Conservation (phyloP, 805 yeast species). For the Pichia occidentalis region DNA sequence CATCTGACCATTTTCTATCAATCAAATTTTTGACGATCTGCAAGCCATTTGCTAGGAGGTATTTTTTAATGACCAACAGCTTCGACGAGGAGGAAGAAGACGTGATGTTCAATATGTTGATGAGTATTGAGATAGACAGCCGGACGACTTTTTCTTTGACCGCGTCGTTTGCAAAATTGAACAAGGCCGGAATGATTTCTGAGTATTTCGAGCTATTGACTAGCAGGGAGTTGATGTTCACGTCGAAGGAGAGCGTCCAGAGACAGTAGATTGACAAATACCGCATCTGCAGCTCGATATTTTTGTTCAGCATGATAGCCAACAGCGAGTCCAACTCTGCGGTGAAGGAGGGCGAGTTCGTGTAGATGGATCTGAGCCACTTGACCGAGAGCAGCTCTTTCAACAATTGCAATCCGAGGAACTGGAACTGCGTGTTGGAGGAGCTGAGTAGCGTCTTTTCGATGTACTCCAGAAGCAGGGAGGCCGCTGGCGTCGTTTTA, state of each 20-base stretch:
- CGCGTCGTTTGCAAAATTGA: constrained; percentile 62
- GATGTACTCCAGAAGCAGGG: constrained; percentile 36
- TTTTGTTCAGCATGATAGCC: constrained; percentile 37
- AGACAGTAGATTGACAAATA: constrained; percentile 70
- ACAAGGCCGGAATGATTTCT: constrained; percentile 46
- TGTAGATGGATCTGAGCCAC: constrained; percentile 46
- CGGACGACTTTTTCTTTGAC: constrained; percentile 90
- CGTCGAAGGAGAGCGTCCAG: constrained; percentile 81
- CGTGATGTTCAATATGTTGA: constrained; percentile 44
- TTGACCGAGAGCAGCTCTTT: constrained; percentile 53
- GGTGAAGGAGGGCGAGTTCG: constrained; percentile 32
- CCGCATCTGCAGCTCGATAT: constrained; percentile 68
- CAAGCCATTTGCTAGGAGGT: constrained; percentile 69
- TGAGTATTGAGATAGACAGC: constrained; percentile 67
- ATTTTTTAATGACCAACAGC: constrained; percentile 51
- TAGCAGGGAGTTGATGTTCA: constrained; percentile 33
- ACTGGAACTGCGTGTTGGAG: constrained; percentile 46
- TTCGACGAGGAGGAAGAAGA: constrained; percentile 27
- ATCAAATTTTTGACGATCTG: constrained; percentile 60
- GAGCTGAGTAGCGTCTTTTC: constrained; percentile 24
- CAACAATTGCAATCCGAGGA: constrained; percentile 57
- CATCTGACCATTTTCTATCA: constrained; percentile 92
- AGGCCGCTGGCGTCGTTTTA: too few species aligned
- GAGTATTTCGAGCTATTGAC: constrained; percentile 43
- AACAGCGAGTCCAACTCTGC: constrained; percentile 43